Evolutionary conservation across 192 early-diverging fungal species (phyloP).

Genomic region (Podila clonocystis): DNA sequence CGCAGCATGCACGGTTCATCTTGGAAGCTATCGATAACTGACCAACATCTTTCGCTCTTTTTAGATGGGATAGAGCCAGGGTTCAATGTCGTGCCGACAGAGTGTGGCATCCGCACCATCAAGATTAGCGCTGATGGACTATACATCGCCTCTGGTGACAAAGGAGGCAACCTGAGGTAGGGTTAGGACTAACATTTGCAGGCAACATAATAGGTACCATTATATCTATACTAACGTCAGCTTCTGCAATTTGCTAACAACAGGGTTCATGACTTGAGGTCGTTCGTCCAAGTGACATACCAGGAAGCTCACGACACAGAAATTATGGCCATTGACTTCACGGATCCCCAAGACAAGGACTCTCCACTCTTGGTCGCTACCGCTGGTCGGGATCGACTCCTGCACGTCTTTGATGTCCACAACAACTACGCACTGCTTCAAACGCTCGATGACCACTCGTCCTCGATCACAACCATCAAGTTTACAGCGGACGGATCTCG

Average conservation of each 20-base stretch:
- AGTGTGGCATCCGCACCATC: slow-evolving; percentile 74
- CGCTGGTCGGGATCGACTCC: slow-evolving; percentile 76
- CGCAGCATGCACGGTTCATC: background rate
- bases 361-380: slow-evolving; percentile 70
- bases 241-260: background rate
- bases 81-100: slow-evolving; percentile 47
- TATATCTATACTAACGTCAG: background rate
- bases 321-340: slow-evolving; percentile 81
- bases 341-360: slow-evolving; percentile 46
- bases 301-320: slow-evolving; percentile 85
- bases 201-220: background rate
- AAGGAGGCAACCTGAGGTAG: slow-evolving; percentile 74
- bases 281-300: slow-evolving; percentile 67
- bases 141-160: slow-evolving; percentile 77
- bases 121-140: slow-evolving; percentile 71
- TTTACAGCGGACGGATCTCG: slow-evolving; percentile 72
- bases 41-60: background rate
- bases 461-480: slow-evolving; percentile 78
- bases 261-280: slow-evolving; percentile 69
- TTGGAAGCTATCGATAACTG: background rate
- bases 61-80: slow-evolving; percentile 41
- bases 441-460: slow-evolving; percentile 88
- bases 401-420: slow-evolving; percentile 79
- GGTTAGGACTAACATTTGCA: background rate
- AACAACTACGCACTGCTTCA: slow-evolving; percentile 71